These are phyloP conservation scores for Sporobolus alterniflorus DNA, from an alignment of 202 grass and related monocot species.

Conservation along the genomic window DNA sequence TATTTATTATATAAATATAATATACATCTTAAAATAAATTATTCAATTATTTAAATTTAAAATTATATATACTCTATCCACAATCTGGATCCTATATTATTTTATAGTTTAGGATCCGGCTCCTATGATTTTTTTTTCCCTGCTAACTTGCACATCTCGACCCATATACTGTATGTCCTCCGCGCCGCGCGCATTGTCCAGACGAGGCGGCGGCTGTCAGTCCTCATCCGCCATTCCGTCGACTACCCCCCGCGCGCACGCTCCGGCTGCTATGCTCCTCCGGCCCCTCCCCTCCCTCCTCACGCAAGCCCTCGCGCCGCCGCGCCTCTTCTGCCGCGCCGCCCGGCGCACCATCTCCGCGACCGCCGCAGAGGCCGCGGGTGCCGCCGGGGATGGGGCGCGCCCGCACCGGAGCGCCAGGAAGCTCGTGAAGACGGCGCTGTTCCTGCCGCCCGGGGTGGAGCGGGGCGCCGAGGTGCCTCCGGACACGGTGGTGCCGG, in stretches of 20 bases:
- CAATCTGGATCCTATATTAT: too few relatives aligned
- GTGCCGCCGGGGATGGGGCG: constrained; percentile 18
- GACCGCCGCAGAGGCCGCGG: not conserved
- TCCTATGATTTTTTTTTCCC: too few relatives aligned
- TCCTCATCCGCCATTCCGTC: constrained; percentile 36
- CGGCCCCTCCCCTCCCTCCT: constrained; percentile 42
- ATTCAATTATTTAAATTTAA: too few relatives aligned
- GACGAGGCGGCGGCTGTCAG: not conserved
- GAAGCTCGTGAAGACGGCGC: constrained; percentile 44
- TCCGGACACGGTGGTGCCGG: constrained; percentile 66
- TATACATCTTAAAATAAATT: too few relatives aligned
- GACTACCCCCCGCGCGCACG: not conserved
- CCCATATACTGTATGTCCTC: not conserved
- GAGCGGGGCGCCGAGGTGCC: constrained; percentile 36
- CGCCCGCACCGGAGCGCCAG: constrained; percentile 23
- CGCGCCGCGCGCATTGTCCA: too few relatives aligned
- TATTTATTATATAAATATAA: too few relatives aligned
- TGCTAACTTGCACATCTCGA: not conserved
- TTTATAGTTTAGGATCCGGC: too few relatives aligned
- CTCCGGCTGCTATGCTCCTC: constrained; percentile 57
- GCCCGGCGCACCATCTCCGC: constrained; percentile 19
- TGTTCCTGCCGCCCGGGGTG: constrained; percentile 85
- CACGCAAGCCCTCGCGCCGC: constrained; percentile 36
- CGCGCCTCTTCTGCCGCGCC: not conserved
- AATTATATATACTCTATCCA: too few relatives aligned